Evolutionary conservation across 192 early-diverging fungal species (phyloP).

Genomic region (Backusella westeae): DNA sequence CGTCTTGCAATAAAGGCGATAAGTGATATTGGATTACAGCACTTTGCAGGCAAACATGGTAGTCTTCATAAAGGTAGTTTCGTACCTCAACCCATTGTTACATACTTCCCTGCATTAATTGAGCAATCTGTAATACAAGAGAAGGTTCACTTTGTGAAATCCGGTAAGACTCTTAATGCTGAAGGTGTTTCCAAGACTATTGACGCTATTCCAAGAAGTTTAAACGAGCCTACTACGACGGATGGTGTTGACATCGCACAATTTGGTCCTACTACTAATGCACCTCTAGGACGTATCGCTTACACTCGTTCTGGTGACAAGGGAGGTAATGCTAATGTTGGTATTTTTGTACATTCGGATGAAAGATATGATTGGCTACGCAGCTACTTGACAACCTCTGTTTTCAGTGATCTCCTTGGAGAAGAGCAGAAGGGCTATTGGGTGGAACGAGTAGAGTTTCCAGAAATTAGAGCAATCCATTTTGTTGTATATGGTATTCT

Average conservation of each 20-base stretch:
- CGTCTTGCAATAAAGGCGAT: not conserved
- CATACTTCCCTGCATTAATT: not conserved
- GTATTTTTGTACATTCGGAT: not conserved
- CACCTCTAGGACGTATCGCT: not conserved
- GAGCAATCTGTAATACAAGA: not conserved
- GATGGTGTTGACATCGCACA: not conserved
- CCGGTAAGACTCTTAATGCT: not conserved
- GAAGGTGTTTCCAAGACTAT: not conserved
- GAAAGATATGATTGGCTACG: not conserved
- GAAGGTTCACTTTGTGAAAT: not conserved
- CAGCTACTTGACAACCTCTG: not conserved
- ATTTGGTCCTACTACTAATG: not conserved
- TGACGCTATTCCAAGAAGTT: not conserved
- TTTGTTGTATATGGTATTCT: not conserved
- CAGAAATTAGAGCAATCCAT: not conserved
- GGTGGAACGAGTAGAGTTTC: not conserved
- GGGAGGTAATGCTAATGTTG: not conserved
- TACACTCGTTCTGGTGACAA: not conserved
- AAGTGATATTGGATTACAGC: not conserved
- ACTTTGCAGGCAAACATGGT: not conserved
- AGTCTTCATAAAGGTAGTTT: not conserved
- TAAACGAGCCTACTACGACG: not conserved
- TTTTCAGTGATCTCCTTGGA: not conserved
- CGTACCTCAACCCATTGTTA: not conserved
- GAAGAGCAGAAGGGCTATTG: not conserved